These are phyloP conservation scores for Dactylellina haptotyla DNA, from an alignment of 2,329 filamentous ascomycete species.

Conservation along the genomic window DNA sequence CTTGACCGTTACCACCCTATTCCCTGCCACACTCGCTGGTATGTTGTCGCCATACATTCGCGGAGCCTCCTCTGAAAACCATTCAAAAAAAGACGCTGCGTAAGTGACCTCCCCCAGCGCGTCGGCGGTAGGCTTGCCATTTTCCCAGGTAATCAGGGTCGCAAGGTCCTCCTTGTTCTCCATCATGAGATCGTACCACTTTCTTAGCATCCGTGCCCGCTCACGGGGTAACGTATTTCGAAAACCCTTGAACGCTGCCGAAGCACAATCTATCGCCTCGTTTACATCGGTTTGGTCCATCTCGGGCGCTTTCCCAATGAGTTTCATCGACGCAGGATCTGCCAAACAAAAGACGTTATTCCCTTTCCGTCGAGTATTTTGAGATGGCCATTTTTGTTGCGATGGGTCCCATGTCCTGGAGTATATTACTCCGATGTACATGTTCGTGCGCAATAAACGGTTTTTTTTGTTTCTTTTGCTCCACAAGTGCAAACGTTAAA, in stretches of 20 bases:
- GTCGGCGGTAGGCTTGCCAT: slow-evolving; percentile 83
- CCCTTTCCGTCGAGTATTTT: slow-evolving; percentile 40
- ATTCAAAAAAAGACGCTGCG: slow-evolving; percentile 79
- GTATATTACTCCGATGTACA: slow-evolving; percentile 46
- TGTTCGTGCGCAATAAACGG: slow-evolving; percentile 51
- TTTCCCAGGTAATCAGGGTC: slow-evolving; percentile 86
- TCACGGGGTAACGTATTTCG: slow-evolving; percentile 77
- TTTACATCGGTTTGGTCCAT: slow-evolving; percentile 81
- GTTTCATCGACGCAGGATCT: slow-evolving; percentile 84
- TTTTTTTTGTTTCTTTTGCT: slow-evolving; percentile 40
- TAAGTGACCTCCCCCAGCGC: slow-evolving; percentile 77
- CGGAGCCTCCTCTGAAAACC: slow-evolving; percentile 83
- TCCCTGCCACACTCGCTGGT: slow-evolving; percentile 74
- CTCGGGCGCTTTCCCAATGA: slow-evolving; percentile 86
- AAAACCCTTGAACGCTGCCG: slow-evolving; percentile 77
- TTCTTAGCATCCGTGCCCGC: slow-evolving; percentile 76
- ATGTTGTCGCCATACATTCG: slow-evolving; percentile 79
- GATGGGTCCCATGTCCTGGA: slow-evolving; percentile 25
- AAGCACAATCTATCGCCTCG: slow-evolving; percentile 83
- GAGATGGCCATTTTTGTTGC: slow-evolving; percentile 26
- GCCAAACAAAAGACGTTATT: slow-evolving; percentile 34
- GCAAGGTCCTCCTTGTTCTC: slow-evolving; percentile 83
- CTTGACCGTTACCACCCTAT: slow-evolving; percentile 80
- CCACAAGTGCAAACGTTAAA: slow-evolving; percentile 23
- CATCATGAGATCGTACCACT: slow-evolving; percentile 82